phyloP scores from a whole-genome alignment of 768 basidiomycete species.

The Gloeopeniophorella convolvens region DNA sequence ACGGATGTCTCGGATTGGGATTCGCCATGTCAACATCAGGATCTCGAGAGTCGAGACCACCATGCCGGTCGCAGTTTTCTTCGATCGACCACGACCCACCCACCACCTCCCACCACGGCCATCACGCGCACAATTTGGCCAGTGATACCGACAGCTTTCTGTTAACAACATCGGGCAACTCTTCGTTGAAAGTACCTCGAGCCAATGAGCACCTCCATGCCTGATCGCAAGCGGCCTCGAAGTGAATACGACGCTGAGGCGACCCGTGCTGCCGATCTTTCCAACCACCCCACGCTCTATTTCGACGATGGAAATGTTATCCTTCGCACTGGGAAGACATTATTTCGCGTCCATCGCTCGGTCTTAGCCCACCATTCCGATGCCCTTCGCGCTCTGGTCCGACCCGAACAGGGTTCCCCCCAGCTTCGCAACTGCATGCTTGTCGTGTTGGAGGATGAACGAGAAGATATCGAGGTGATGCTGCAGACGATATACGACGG shows the following conservation, averaged over 20 bases:
- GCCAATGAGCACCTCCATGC: too few species aligned
- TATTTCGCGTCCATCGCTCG: slow-evolving; percentile 17
- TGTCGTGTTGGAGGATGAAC: slow-evolving; percentile 8
- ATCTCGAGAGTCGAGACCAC: too few species aligned
- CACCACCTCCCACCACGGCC: too few species aligned
- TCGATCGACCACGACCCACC: too few species aligned
- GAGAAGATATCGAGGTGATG: slow-evolving; percentile 17
- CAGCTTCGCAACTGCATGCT: slow-evolving; percentile 4
- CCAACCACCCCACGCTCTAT: slow-evolving; percentile 16
- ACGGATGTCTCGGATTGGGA: too few species aligned
- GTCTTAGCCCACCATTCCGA: slow-evolving; percentile 14
- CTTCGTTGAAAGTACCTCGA: too few species aligned
- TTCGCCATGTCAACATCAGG: too few species aligned
- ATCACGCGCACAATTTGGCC: too few species aligned
- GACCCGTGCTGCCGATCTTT: too few species aligned
- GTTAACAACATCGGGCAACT: too few species aligned
- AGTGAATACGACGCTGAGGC: not conserved
- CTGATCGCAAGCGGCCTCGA: slow-evolving; percentile 3
- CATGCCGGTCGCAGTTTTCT: too few species aligned
- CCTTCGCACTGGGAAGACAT: not conserved
- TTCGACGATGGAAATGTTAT: slow-evolving; percentile 18
- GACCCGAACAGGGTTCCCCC: not conserved
- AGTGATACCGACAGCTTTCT: too few species aligned
- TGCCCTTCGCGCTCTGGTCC: slow-evolving; percentile 1
- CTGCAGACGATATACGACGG: slow-evolving; percentile 16